Evolutionary conservation across 257 asterid genomes (phyloP).

Genomic region (Petunia axillaris): DNA sequence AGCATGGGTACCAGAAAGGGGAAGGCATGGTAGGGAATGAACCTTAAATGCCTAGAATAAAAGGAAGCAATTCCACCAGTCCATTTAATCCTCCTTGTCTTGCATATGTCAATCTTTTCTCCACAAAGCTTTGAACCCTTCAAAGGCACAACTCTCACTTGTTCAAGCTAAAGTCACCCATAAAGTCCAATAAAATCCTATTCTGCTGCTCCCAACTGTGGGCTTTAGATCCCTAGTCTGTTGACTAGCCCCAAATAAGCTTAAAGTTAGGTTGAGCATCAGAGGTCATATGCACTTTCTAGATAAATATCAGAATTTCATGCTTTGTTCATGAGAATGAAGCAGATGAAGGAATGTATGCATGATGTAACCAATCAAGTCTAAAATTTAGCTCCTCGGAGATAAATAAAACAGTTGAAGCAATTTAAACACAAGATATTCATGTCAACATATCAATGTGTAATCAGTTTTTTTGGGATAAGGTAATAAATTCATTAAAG

Average conservation of each 20-base stretch:
- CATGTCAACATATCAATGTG: background rate
- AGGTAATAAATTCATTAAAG: too few relatives aligned
- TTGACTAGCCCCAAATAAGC: background rate
- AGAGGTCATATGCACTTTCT: constrained; percentile 15
- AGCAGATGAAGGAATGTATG: background rate
- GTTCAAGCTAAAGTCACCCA: background rate
- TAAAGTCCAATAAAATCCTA: background rate
- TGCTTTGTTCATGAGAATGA: constrained; percentile 8
- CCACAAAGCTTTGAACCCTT: background rate
- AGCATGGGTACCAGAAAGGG: background rate
- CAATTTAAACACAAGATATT: background rate
- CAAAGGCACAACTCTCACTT: background rate
- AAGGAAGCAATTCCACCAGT: background rate
- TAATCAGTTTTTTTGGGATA: too few relatives aligned
- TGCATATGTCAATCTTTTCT: background rate
- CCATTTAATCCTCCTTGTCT: background rate
- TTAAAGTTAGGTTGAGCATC: constrained; percentile 2
- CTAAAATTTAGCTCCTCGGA: background rate
- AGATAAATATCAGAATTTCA: background rate
- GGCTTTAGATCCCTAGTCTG: background rate
- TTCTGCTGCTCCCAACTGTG: background rate
- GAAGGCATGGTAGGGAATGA: background rate
- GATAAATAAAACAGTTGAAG: background rate
- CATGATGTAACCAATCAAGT: background rate
- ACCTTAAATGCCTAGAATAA: background rate